A percentile compares a stretch with the other conserved stretches of the same genome.
phyloP scores from a whole-genome alignment of 352 stramenopile genomes.

The Phytopythium delawarense region DNA sequence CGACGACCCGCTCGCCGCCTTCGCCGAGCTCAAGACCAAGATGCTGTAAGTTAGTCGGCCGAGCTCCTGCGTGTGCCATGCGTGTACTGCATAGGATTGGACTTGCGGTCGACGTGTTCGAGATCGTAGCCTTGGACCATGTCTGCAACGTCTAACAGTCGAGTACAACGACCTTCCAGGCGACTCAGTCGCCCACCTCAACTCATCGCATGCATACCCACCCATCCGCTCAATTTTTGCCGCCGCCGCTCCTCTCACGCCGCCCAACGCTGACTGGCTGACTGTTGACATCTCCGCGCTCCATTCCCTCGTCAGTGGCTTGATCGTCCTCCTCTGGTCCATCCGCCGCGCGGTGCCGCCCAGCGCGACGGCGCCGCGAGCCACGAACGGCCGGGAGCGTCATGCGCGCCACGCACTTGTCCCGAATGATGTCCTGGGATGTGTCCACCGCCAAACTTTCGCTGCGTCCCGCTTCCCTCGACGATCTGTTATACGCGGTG shows the following conservation, averaged over 20 bases:
- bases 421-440: background rate
- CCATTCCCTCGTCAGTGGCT: background rate
- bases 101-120: background rate
- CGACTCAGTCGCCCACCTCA: conserved; percentile 5
- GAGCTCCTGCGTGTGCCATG: background rate
- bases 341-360: background rate
- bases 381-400: background rate
- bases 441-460: background rate
- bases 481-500: background rate
- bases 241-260: background rate
- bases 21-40: conserved; percentile 61
- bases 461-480: too few species aligned
- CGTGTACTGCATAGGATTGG: background rate
- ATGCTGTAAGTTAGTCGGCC: conserved; percentile 22
- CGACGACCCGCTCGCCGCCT: conserved; percentile 40
- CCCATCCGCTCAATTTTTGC: background rate
- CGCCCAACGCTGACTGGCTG: background rate
- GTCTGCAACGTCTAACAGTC: background rate
- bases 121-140: background rate
- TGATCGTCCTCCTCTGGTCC: background rate
- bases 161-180: background rate
- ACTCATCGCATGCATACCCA: background rate
- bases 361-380: background rate
- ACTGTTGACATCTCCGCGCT: too few species aligned
- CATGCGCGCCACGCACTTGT: background rate